Evolutionary conservation across 768 basidiomycete species (phyloP).

Genomic region (Tulasnella sp.): DNA sequence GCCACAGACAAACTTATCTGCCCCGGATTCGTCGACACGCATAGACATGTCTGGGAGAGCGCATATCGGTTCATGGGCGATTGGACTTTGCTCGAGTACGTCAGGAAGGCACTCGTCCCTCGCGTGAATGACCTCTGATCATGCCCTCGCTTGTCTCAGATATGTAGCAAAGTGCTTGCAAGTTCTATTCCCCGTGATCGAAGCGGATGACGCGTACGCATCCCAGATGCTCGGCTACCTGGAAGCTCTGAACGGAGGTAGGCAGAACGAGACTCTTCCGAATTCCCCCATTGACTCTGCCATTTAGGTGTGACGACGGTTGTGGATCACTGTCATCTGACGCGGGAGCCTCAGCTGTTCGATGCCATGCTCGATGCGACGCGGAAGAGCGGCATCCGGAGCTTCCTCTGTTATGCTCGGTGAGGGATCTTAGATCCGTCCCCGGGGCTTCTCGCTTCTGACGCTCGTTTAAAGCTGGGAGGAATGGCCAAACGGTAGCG

Average conservation of each 20-base stretch:
- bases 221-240: constrained; percentile 21
- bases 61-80: constrained; percentile 24
- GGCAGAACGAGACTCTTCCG: neutral
- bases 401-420: constrained; percentile 25
- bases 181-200: neutral
- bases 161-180: constrained; percentile 19
- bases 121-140: neutral
- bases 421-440: neutral
- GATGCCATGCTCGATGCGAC: constrained; percentile 23
- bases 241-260: constrained; percentile 23
- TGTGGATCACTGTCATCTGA: constrained; percentile 23
- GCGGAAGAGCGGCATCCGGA: constrained; percentile 20
- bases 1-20: constrained; percentile 23
- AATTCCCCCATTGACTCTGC: neutral
- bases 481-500: constrained; percentile 3
- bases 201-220: constrained; percentile 18
- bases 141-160: neutral
- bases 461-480: neutral
- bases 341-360: neutral
- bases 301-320: constrained; percentile 18
- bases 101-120: neutral
- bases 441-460: no score
- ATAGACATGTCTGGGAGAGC: constrained; percentile 24
- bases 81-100: constrained; percentile 25
- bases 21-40: constrained; percentile 22